Evolutionary conservation across 164 flowering plant genomes (phyloP).

Genomic region (Vitis riparia): DNA sequence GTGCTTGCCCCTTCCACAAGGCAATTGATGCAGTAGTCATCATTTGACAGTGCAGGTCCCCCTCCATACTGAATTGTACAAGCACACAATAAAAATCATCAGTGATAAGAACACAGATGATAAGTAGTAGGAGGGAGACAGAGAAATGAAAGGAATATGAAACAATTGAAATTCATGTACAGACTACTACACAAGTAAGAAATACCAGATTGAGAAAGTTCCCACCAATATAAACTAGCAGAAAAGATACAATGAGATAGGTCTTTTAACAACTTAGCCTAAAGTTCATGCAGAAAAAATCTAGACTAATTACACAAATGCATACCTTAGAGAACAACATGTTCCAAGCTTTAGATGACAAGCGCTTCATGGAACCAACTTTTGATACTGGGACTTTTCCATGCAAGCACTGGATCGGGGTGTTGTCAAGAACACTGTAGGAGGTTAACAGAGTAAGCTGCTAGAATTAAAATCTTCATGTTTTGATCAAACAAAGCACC

Average conservation of each 20-base stretch:
- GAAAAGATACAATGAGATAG: not conserved
- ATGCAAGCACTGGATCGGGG: constrained; percentile 67
- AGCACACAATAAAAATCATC: constrained; percentile 6
- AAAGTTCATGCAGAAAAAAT: not conserved
- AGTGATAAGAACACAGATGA: constrained; percentile 1
- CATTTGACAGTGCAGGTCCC: constrained; percentile 60
- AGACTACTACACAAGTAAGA: not conserved
- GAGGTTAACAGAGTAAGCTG: constrained; percentile 12
- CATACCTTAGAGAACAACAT: constrained; percentile 65
- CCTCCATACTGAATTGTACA: constrained; percentile 55
- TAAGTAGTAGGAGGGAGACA: constrained; percentile 3
- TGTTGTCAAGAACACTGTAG: constrained; percentile 75
- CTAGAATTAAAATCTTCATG: not conserved
- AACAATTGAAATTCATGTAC: not conserved
- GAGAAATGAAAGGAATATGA: not conserved
- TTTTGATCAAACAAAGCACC: not conserved
- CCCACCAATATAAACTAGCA: not conserved
- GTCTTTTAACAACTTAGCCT: not conserved
- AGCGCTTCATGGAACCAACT: constrained; percentile 65
- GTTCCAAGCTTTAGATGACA: constrained; percentile 75
- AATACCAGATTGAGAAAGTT: not conserved
- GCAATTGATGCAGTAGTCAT: constrained; percentile 70
- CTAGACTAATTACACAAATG: not conserved
- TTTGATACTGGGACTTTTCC: constrained; percentile 72
- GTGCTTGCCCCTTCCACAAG: constrained; percentile 57